A percentile compares a stretch with the other conserved stretches of the same genome.
Evolutionary conservation across 176 grass and related monocot species (phyloP).

Genomic region (Carex littledalei): DNA sequence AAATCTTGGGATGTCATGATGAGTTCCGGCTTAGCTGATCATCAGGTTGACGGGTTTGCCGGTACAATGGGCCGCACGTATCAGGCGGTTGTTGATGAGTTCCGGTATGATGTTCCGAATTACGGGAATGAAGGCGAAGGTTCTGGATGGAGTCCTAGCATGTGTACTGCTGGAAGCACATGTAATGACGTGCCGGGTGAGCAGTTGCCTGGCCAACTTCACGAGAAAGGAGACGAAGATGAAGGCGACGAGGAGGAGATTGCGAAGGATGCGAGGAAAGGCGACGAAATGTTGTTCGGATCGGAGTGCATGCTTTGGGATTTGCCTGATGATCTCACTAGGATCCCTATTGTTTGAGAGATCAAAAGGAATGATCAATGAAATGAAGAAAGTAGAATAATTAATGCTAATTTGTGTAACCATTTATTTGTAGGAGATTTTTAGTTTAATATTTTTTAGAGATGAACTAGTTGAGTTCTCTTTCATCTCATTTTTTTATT

Average conservation of each 20-base stretch:
- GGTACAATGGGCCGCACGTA: conserved; percentile 16
- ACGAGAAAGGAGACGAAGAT: conserved; percentile 32
- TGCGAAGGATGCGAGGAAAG: conserved; percentile 23
- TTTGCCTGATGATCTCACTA: conserved; percentile 68
- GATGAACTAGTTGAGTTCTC: not conserved
- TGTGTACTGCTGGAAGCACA: conserved; percentile 44
- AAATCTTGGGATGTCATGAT: not conserved
- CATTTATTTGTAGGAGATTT: not conserved
- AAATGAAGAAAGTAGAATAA: not conserved
- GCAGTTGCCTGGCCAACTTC: not conserved
- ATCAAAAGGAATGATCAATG: not conserved
- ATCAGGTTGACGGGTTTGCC: conserved; percentile 26
- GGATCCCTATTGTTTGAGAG: conserved; percentile 26
- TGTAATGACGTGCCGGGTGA: not conserved
- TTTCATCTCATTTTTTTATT: not conserved
- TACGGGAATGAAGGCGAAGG: conserved; percentile 45
- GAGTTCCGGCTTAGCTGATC: not conserved
- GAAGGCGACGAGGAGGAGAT: conserved; percentile 40
- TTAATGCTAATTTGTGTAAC: not conserved
- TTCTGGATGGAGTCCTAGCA: conserved; percentile 61
- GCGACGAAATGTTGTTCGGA: conserved; percentile 29
- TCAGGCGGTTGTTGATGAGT: not conserved
- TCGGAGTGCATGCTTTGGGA: conserved; percentile 88
- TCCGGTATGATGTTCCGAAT: conserved; percentile 35
- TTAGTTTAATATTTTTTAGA: not conserved